Percentiles rank a stretch among this genome's conserved stretches.
Evolutionary conservation across 2,329 filamentous ascomycete genomes (phyloP).

Genomic region (Aspergillus sp.): DNA sequence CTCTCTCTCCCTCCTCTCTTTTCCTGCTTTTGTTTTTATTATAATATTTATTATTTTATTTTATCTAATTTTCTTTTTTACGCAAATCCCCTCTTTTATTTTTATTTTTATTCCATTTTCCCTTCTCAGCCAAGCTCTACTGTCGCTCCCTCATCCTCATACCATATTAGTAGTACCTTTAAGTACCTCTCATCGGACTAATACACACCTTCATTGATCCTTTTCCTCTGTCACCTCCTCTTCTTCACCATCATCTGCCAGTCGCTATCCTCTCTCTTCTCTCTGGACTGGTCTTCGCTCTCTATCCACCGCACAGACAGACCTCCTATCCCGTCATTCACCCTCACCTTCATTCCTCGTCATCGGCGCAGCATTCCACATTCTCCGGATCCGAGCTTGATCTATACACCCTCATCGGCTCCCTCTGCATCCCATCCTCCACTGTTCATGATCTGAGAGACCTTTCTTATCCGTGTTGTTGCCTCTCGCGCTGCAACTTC

Average conservation of each 20-base stretch:
- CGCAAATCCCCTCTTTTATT: constrained; percentile 1
- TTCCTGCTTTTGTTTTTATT: constrained; percentile 23
- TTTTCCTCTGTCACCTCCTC: constrained; percentile 2
- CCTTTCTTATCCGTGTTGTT: constrained; percentile 2
- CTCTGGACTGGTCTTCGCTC: background rate
- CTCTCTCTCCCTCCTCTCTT: constrained; percentile 17
- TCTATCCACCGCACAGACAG: too few species aligned
- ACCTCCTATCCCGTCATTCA: background rate
- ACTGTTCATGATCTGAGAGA: constrained; percentile 11
- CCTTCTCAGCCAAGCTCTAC: constrained; percentile 10
- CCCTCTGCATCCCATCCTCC: constrained; percentile 4
- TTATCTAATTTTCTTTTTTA: constrained; percentile 17
- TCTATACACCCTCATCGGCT: constrained; percentile 2
- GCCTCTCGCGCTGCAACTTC: constrained; percentile 7
- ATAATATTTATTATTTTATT: constrained; percentile 15
- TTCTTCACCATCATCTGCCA: background rate
- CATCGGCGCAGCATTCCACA: background rate
- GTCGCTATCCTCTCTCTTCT: background rate
- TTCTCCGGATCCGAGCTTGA: constrained; percentile 3
- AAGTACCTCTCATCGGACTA: constrained; percentile 1
- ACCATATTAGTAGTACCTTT: constrained; percentile 1
- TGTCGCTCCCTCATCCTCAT: constrained; percentile 8
- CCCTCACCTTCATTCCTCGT: background rate
- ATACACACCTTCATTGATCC: constrained; percentile 6
- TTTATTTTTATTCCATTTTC: constrained; percentile 9